Evolutionary conservation across 2,329 filamentous ascomycete genomes (phyloP).

Genomic region (Diplodia intermedia): DNA sequence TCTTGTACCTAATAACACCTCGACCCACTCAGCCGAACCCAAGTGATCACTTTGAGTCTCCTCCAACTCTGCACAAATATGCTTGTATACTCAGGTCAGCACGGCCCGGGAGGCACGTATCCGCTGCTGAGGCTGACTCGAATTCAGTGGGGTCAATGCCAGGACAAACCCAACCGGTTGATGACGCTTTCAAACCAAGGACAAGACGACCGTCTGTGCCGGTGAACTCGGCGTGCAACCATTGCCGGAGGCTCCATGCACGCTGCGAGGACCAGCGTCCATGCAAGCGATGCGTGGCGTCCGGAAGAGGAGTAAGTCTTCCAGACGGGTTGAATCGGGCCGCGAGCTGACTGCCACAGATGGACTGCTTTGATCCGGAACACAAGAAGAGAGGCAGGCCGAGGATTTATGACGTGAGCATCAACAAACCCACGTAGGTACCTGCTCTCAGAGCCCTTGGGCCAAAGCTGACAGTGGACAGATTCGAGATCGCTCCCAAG

Average conservation of each 20-base stretch:
- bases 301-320: conserved; percentile 10
- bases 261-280: conserved; percentile 15
- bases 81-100: conserved; percentile 9
- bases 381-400: conserved; percentile 26
- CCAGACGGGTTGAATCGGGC: background rate
- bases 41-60: background rate
- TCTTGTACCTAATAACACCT: background rate
- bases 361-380: conserved; percentile 19
- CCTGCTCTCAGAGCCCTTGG: background rate
- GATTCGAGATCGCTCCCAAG: conserved; percentile 21
- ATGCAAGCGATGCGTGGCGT: conserved; percentile 19
- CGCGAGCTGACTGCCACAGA: background rate
- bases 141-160: background rate
- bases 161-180: background rate
- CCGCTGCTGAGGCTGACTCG: background rate
- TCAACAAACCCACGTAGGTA: conserved; percentile 20
- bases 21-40: background rate
- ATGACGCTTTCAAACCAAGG: background rate
- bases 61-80: background rate
- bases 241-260: conserved; percentile 25
- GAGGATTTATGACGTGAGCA: conserved; percentile 15
- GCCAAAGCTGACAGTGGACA: background rate
- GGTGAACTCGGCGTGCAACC: conserved; percentile 23
- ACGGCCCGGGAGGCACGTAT: no score
- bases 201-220: conserved; percentile 18